These are phyloP conservation scores for Fusarium pininemorale DNA, from an alignment of 2,329 filamentous ascomycete genomes.

Conservation along the genomic window DNA sequence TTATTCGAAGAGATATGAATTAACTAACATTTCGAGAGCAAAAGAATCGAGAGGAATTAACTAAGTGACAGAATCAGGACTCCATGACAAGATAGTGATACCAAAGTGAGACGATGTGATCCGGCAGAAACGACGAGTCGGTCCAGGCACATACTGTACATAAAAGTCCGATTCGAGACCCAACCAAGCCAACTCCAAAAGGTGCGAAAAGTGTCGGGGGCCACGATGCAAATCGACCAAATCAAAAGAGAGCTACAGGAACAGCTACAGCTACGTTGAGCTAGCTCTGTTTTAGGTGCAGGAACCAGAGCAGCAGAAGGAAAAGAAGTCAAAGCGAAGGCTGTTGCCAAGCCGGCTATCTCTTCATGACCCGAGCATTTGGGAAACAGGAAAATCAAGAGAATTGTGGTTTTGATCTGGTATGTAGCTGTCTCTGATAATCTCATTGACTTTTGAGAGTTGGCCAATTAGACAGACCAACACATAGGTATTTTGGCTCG, in stretches of 20 bases:
- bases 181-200: not conserved
- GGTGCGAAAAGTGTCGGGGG: constrained; percentile 4
- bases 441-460: constrained; percentile 3
- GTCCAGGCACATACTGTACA: not conserved
- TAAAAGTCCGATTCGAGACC: constrained; percentile 7
- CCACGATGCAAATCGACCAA: constrained; percentile 15
- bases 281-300: constrained; percentile 17
- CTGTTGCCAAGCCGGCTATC: constrained; percentile 28
- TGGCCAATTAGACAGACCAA: not conserved
- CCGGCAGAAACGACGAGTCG: not conserved
- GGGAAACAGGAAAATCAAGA: constrained; percentile 5
- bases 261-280: not conserved
- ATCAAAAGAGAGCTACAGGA: not conserved
- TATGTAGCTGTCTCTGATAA: not conserved
- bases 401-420: not conserved
- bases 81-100: not conserved
- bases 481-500: not conserved
- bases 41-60: not conserved
- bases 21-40: not conserved
- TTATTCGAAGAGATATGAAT: not conserved
- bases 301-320: constrained; percentile 14
- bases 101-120: not conserved
- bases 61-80: not conserved
- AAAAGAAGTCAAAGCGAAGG: constrained; percentile 1
- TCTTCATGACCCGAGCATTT: constrained; percentile 24